phyloP scores from a whole-genome alignment of 2,329 filamentous ascomycete genomes.

The Didymella glomerata region DNA sequence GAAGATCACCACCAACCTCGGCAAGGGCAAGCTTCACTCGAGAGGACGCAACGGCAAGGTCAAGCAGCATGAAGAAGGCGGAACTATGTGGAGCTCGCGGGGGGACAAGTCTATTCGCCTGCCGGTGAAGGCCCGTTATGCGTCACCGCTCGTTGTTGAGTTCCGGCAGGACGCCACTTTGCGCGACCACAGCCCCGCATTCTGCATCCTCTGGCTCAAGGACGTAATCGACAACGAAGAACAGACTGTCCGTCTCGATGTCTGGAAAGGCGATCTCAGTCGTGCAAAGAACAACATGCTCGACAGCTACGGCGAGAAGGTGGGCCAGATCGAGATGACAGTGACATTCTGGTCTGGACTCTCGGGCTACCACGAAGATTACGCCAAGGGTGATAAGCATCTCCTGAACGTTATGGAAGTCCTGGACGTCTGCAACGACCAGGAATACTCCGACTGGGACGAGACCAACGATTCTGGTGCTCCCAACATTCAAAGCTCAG shows the following conservation, averaged over 20 bases:
- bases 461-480: conserved; percentile 25
- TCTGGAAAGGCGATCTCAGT: conserved; percentile 73
- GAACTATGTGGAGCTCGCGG: conserved; percentile 63
- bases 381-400: conserved; percentile 64
- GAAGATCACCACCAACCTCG: conserved; percentile 67
- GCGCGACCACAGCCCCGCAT: conserved; percentile 66
- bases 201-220: conserved; percentile 72
- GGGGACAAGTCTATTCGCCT: conserved; percentile 58
- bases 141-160: conserved; percentile 63
- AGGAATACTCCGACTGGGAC: conserved; percentile 55
- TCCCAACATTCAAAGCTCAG: conserved; percentile 14
- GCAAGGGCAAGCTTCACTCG: conserved; percentile 66
- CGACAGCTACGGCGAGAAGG: conserved; percentile 62
- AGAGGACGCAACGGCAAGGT: conserved; percentile 39
- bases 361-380: conserved; percentile 65
- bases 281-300: conserved; percentile 60
- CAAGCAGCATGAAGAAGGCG: conserved; percentile 42
- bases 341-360: conserved; percentile 70
- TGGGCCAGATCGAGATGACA: conserved; percentile 66
- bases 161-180: conserved; percentile 66
- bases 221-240: conserved; percentile 75
- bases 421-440: conserved; percentile 67
- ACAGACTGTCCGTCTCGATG: conserved; percentile 63
- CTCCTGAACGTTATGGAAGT: conserved; percentile 70
- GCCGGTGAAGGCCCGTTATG: conserved; percentile 69